Conservation (phyloP, 1,284 basidiomycete species). For the Wolfiporia cocos region DNA sequence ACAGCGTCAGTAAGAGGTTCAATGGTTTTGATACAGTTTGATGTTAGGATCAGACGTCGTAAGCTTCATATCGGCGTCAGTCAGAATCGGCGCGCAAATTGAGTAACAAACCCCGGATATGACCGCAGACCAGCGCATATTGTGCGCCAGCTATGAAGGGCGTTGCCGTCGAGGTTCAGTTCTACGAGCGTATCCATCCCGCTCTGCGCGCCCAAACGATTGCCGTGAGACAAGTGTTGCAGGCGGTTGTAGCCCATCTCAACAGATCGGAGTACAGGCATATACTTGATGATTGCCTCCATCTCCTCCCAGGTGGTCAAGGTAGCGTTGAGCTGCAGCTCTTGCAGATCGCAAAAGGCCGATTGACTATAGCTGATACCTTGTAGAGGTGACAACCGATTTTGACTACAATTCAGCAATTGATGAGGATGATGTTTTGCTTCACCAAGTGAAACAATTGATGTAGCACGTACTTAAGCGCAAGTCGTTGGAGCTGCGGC, state of each 20-base stretch:
- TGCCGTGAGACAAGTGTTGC: slow-evolving; percentile 25
- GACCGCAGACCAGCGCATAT: slow-evolving; percentile 39
- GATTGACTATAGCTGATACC: slow-evolving; percentile 23
- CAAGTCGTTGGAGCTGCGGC: slow-evolving; percentile 56
- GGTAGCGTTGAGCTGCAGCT: slow-evolving; percentile 76
- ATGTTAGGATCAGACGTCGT: slow-evolving; percentile 62
- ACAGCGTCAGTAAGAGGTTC: slow-evolving; percentile 16
- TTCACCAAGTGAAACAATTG: not conserved
- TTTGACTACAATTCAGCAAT: slow-evolving; percentile 39
- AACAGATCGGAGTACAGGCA: slow-evolving; percentile 58
- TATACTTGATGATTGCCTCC: slow-evolving; percentile 40
- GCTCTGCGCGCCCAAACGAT: slow-evolving; percentile 1
- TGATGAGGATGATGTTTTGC: slow-evolving; percentile 4
- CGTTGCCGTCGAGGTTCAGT: slow-evolving; percentile 77
- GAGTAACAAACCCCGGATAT: slow-evolving; percentile 43
- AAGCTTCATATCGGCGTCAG: slow-evolving; percentile 32
- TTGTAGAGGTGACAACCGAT: slow-evolving; percentile 40
- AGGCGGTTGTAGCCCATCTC: slow-evolving; percentile 79
- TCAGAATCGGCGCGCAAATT: not conserved
- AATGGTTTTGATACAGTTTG: slow-evolving; percentile 50
- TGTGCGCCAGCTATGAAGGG: slow-evolving; percentile 53
- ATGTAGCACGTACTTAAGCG: slow-evolving; percentile 62
- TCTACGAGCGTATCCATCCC: slow-evolving; percentile 34
- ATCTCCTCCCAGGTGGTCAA: slow-evolving; percentile 69
- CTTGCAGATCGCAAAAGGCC: slow-evolving; percentile 53